These are phyloP conservation scores for Samsoniella hepiali DNA, from an alignment of 2,329 filamentous ascomycete species.

Conservation along the genomic window DNA sequence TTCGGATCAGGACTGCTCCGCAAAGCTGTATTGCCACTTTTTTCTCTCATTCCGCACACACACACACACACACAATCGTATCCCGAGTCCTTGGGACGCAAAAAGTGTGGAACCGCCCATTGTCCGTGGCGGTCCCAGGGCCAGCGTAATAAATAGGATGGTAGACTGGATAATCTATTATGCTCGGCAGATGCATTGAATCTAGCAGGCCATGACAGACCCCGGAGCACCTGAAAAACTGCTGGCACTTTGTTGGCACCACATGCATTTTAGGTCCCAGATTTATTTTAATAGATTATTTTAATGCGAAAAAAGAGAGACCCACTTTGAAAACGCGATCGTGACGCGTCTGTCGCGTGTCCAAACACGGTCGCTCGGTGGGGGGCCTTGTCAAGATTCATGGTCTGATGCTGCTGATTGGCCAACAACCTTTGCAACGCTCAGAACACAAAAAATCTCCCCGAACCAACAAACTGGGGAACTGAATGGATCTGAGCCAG, in stretches of 20 bases:
- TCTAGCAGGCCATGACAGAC: background rate
- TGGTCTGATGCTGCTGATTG: background rate
- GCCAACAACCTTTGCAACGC: background rate
- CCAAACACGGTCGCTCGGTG: background rate
- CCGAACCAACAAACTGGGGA: background rate
- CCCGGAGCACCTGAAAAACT: background rate
- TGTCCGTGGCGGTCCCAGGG: background rate
- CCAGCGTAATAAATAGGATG: background rate
- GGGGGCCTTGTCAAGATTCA: no score
- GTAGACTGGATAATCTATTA: background rate
- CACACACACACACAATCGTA: background rate
- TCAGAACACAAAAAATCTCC: background rate
- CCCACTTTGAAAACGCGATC: constrained; percentile 14
- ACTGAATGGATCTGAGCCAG: no score
- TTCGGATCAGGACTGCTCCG: constrained; percentile 6
- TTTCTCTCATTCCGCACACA: background rate
- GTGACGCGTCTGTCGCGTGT: constrained; percentile 15
- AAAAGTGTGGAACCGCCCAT: background rate
- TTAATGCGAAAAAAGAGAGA: background rate
- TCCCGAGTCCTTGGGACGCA: constrained; percentile 2
- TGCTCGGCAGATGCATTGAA: background rate
- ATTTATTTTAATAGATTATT: constrained; percentile 3
- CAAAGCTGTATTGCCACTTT: constrained; percentile 6
- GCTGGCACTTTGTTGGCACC: no score
- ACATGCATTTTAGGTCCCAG: background rate